phyloP scores from a whole-genome alignment of 306 rosid species.

The Dalbergia cultrata region DNA sequence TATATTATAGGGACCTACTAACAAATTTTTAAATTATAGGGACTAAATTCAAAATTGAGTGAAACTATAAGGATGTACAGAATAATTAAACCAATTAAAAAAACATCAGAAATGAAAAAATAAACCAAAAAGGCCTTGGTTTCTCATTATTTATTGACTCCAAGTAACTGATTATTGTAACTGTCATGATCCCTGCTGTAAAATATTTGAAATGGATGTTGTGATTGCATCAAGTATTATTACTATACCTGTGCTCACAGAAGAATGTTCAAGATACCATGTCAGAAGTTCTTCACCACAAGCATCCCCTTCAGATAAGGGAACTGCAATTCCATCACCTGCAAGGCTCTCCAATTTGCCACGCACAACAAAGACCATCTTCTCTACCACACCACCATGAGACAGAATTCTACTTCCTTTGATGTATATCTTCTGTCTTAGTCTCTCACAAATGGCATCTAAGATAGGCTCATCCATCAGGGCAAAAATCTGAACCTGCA shows the following conservation, averaged over 20 bases:
- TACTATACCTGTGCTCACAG: slow-evolving; percentile 71
- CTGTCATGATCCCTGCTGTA: neutral
- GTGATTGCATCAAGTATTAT: neutral
- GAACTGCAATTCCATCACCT: slow-evolving; percentile 61
- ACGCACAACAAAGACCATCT: slow-evolving; percentile 84
- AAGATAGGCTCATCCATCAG: slow-evolving; percentile 80
- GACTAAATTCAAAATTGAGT: too few relatives aligned
- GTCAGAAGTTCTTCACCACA: slow-evolving; percentile 90
- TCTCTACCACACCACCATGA: slow-evolving; percentile 67
- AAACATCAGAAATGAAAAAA: too few relatives aligned
- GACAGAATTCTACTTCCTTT: slow-evolving; percentile 70
- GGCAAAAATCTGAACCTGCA: slow-evolving; percentile 80
- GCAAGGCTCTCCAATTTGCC: slow-evolving; percentile 83
- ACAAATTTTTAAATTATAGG: too few relatives aligned
- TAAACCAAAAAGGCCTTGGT: neutral
- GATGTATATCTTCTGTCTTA: slow-evolving; percentile 80
- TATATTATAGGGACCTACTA: too few relatives aligned
- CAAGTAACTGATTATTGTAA: neutral
- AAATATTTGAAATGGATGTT: neutral
- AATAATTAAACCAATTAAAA: too few relatives aligned
- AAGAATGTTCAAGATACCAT: slow-evolving; percentile 90
- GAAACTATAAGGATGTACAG: too few relatives aligned
- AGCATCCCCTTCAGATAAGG: slow-evolving; percentile 78
- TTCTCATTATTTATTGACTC: slow-evolving; percentile 7
- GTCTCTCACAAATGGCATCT: slow-evolving; percentile 77